Evolutionary conservation across 768 basidiomycete species (phyloP).

Genomic region (Floccularia luteovirens): DNA sequence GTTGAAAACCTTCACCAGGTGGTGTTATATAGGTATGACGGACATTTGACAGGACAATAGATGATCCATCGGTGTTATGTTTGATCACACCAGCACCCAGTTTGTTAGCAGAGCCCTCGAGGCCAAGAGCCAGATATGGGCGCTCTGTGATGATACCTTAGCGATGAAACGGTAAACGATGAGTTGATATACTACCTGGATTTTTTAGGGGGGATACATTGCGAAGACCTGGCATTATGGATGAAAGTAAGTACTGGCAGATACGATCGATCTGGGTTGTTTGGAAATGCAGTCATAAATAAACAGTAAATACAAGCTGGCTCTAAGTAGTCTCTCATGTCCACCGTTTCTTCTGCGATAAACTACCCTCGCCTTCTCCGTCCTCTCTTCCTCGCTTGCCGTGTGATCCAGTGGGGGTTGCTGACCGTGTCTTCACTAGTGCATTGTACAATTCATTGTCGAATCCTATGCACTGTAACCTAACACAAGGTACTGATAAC

Average conservation of each 20-base stretch:
- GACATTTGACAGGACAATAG: constrained; percentile 81
- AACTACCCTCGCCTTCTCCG: neutral
- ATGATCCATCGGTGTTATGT: constrained; percentile 67
- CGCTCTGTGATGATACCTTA: constrained; percentile 33
- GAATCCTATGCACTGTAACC: constrained; percentile 36
- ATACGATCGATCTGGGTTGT: neutral
- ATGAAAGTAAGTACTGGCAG: neutral
- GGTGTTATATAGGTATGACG: constrained; percentile 99
- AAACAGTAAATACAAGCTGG: neutral
- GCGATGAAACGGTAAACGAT: neutral
- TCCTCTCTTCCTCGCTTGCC: neutral
- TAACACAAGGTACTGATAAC: constrained; percentile 39
- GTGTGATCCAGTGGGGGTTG: neutral
- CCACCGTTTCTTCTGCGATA: neutral
- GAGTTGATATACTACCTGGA: constrained; percentile 21
- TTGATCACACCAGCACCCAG: constrained; percentile 89
- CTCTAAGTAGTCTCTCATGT: neutral
- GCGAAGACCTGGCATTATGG: constrained; percentile 7
- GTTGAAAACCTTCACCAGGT: constrained; percentile 95
- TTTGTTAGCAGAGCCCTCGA: constrained; percentile 98
- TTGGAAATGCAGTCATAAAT: neutral
- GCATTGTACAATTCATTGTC: constrained; percentile 29
- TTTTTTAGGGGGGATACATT: constrained; percentile 21
- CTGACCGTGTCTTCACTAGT: constrained; percentile 7
- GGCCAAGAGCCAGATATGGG: constrained; percentile 82